Evolutionary conservation across 805 yeast genomes (phyloP), one percentile per base, ranked within the genome.

Genomic region (Kodamaea leandrae): DNA sequence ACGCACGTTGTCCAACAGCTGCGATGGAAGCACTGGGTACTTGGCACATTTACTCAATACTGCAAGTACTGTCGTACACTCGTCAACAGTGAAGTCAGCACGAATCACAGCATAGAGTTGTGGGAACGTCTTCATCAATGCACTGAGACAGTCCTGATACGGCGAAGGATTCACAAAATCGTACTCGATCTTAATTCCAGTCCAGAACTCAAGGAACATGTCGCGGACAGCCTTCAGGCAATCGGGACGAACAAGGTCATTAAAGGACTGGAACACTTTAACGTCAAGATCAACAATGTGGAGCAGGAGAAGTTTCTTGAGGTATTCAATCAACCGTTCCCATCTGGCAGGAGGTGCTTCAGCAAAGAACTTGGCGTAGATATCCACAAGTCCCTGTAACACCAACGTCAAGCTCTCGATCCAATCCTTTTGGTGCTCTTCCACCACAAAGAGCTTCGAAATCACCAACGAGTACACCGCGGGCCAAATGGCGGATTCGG

Each of bases 21-120:
- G 70, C 21, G 69, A 77, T 6, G 88, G 84, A 26, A 87, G 65
- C 9, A 84, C 71, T 1, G 95, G 95, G 57, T 84, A 88, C 29
- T 86, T 66, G 1, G 85, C 77, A 43, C 88, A 78, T 12, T 80
- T 69, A 51, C 77, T 78, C 53, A 91, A 72, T 4, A 81, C 62
- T n/a, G 64, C 64, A 26, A 87, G 58, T n/a, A 84, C 66, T 16
- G 58, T 64, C 32, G 68, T 75, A n/a, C 79, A 66, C 60, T 57
- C 70, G 16, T 42, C 61, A 19, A 48, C 52, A 15, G 64, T 63
- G 32, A 61, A 55, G 19, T 51, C 58, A 2, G 58, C 61, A 32
- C 48, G 18, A 49, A 65, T 50, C 17, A 80, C 54, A 1, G 46
- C 42, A 48, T 73, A 71, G 6, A 86, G 60, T 4, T 67, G 57